Evolutionary conservation across 371 early-diverging fungal species (phyloP).

Genomic region (Sporodiniella umbellata): DNA sequence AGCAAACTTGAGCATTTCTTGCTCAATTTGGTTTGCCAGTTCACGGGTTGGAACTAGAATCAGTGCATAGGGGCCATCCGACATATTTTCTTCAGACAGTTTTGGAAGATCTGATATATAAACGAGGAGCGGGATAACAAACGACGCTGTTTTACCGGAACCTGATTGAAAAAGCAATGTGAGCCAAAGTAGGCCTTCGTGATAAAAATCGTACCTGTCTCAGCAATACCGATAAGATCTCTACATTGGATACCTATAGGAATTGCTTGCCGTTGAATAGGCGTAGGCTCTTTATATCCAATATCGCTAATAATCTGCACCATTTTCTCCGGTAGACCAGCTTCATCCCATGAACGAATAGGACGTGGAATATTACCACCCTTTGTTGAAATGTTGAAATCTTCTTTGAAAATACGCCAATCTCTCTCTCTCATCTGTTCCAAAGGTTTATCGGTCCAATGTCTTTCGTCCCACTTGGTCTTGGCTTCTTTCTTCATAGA

Average conservation of each 20-base stretch:
- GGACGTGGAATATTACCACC: conserved; percentile 91
- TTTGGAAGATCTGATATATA: conserved; percentile 80
- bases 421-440: conserved; percentile 93
- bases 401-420: conserved; percentile 98
- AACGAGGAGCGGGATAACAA: conserved; percentile 94
- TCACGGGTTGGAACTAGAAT: conserved; percentile 97
- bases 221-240: conserved; percentile 97
- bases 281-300: conserved; percentile 95
- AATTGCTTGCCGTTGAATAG: conserved; percentile 97
- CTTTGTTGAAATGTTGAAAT: conserved; percentile 93
- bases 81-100: conserved; percentile 69
- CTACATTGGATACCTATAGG: conserved; percentile 91
- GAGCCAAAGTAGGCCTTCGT: too few relatives aligned
- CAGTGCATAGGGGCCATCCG: conserved; percentile 89
- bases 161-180: conserved; percentile 19
- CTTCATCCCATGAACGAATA: conserved; percentile 90
- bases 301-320: conserved; percentile 68
- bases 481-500: conserved; percentile 67
- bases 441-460: conserved; percentile 93
- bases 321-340: conserved; percentile 65
- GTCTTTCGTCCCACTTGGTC: conserved; percentile 81
- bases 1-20: conserved; percentile 85
- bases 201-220: conserved; percentile 87
- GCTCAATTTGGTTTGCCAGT: conserved; percentile 92
- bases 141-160: conserved; percentile 97